A percentile compares a stretch with the other conserved stretches of the same genome.
Conservation (phyloP, 345 rosid genomes). For the Melaleuca quinquenervia region DNA sequence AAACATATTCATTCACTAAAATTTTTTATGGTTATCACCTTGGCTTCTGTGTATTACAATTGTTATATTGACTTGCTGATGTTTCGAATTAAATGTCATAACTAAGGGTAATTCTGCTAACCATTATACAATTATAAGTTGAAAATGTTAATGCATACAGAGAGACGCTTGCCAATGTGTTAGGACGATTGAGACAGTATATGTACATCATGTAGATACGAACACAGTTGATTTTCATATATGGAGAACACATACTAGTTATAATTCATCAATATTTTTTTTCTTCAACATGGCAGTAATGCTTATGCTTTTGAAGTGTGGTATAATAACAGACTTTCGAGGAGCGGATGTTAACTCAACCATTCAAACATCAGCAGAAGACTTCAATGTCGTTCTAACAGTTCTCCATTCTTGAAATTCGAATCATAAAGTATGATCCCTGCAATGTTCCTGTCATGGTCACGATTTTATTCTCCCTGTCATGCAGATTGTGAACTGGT, state of each 20-base stretch:
- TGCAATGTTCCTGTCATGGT: not conserved
- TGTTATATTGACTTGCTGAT: not conserved
- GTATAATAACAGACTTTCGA: not conserved
- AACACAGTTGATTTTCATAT: not conserved
- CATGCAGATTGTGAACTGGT: constrained; percentile 58
- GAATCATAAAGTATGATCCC: not conserved
- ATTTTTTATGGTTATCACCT: not conserved
- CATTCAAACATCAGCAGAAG: not conserved
- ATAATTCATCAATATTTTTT: not conserved
- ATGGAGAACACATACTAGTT: not conserved
- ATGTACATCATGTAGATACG: not conserved
- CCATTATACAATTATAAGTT: not conserved
- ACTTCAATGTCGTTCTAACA: not conserved
- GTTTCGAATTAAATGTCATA: not conserved
- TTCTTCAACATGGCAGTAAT: not conserved
- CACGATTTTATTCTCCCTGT: not conserved
- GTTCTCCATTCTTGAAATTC: not conserved
- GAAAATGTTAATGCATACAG: not conserved
- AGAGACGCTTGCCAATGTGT: not conserved
- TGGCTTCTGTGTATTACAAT: not conserved
- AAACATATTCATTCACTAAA: not conserved
- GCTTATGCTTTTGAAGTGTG: not conserved
- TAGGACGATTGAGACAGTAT: not conserved
- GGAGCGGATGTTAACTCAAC: not conserved
- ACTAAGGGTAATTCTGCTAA: not conserved